These are phyloP conservation scores for Pontederia crassipes DNA, from an alignment of 176 grass and related monocot genomes.

Conservation along the genomic window DNA sequence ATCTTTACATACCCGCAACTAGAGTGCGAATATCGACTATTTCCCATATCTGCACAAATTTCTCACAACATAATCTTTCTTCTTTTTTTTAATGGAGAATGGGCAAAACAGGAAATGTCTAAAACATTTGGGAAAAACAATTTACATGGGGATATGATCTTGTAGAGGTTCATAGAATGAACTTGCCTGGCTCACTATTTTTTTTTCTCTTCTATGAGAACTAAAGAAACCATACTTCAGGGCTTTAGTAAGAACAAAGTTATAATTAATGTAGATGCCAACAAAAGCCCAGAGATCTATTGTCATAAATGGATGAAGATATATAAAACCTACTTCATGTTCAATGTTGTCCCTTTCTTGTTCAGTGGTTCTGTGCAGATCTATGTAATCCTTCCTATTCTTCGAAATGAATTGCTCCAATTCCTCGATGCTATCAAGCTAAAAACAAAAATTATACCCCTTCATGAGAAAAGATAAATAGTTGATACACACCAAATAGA, in stretches of 20 bases:
- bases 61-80: no score
- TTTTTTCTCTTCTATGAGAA: not conserved
- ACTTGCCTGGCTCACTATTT: no score
- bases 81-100: no score
- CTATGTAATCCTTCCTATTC: constrained; percentile 79
- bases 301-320: not conserved
- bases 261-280: not conserved
- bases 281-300: not conserved
- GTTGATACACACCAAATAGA: not conserved
- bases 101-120: no score
- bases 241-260: not conserved
- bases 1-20: no score
- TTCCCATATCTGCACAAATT: no score
- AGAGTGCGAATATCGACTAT: no score
- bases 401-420: constrained; percentile 74
- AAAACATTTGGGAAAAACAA: no score
- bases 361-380: constrained; percentile 79
- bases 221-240: not conserved
- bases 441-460: constrained; percentile 15
- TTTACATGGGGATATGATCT: no score
- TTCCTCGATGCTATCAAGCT: constrained; percentile 79
- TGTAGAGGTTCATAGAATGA: no score
- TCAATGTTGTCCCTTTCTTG: constrained; percentile 95
- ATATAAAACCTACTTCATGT: constrained; percentile 60
- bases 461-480: not conserved